phyloP scores from a whole-genome alignment of 306 rosid species.

The Fragaria nilgerrensis region DNA sequence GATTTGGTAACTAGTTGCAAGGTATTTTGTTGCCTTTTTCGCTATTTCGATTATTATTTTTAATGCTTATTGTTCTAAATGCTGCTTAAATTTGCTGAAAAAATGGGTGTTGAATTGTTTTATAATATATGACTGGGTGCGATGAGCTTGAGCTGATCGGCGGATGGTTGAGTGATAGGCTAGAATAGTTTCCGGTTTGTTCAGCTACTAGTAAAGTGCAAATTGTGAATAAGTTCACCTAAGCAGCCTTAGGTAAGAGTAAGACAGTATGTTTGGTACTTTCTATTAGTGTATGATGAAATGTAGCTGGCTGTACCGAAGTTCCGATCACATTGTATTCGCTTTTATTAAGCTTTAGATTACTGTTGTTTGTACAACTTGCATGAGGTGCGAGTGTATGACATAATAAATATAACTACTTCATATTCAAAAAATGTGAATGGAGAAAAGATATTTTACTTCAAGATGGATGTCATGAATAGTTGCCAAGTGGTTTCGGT shows the following conservation, averaged over 20 bases:
- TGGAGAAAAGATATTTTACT: background rate
- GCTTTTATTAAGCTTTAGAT: background rate
- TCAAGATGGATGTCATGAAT: background rate
- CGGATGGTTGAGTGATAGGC: background rate
- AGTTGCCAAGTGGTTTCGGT: background rate
- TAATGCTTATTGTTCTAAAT: background rate
- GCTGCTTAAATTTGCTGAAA: conserved; percentile 3
- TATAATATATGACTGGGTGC: background rate
- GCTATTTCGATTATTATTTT: background rate
- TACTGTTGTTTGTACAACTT: background rate
- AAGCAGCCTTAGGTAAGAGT: background rate
- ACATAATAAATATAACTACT: background rate
- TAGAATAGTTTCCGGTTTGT: background rate
- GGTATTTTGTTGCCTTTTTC: conserved; percentile 42
- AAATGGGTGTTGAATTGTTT: background rate
- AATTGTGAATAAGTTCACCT: background rate
- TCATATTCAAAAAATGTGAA: background rate
- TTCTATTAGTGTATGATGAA: background rate
- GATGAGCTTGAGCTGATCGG: background rate
- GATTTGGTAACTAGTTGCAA: conserved; percentile 75
- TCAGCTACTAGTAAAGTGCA: background rate
- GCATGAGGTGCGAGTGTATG: background rate
- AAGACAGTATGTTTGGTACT: background rate
- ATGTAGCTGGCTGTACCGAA: background rate
- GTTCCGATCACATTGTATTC: background rate